Base-by-base conservation (phyloP, 371 early-diverging fungal genomes). In the Smittium mucronatum region DNA sequence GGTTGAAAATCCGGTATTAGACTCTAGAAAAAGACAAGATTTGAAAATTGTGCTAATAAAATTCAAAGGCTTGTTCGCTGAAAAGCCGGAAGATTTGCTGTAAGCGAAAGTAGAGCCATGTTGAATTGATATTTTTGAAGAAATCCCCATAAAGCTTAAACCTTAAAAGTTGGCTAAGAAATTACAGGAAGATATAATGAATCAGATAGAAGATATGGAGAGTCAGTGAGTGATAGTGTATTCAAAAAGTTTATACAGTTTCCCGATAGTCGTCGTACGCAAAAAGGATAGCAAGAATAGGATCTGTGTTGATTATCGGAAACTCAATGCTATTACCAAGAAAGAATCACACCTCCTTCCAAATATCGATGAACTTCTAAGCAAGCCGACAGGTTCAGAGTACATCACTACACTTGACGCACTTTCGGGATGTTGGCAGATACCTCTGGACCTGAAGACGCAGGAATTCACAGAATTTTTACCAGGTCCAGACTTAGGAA, bases 291-390 rank as follows among this genome's bases (percentile, higher is more conserved):
- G 81, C 0, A 36, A 69, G 2, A 64, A 81, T 36, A 72, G 81
- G 0, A 25, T 83, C 31, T 84, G 82, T 64, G 70, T 81, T 0
- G 84, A 84, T 59, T 84, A 83, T 68, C 75, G 81, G 31, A 78
- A 71, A 0, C 64, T 85, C 5, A 84, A 86, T 69, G 60, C 69
- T 30, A 60, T 80, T 2, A 85, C 83, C 11, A 71, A 77, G 21
- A 75, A 75, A 32, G 77, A 84, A 63, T 61, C 73, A 0, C 74
- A 81, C 65, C 79, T 79, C 0, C 28, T 83, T 28, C 81, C 81
- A 11, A 17, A 61, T 0, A 73, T 82, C 25, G 63, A 73, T 0
- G 76, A 81, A 26, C 70, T 76, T 28, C 33, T 81, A 0, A 80
- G 81, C 15, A 72, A 35, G 28, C 34, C 73, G 0, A 11, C n/a